Base-by-base conservation (phyloP, 495 filamentous ascomycete genomes). In the Aspergillus coremiiformis region DNA sequence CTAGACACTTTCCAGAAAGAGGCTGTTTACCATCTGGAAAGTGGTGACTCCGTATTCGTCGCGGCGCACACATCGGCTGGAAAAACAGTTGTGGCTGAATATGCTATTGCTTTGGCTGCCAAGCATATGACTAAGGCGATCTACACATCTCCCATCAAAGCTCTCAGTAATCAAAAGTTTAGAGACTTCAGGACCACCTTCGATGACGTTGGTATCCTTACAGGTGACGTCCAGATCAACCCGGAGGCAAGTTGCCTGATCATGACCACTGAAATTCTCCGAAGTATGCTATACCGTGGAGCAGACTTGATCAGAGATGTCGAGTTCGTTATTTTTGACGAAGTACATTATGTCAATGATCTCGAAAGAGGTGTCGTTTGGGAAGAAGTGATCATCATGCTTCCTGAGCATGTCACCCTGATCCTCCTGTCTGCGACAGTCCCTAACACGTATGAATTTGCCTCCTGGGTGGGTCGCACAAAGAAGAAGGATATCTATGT, bases 381-480 rank as follows among this genome's bases (percentile, higher is more conserved):
- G 93, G 93, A 98, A 69, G 93, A 98, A 66, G 93, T 98, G 54
- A 98, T 98, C 62, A 98, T 98, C 62, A 97, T 98, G 94, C 81
- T 97, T 43, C 93, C 93, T 4, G 90, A 91, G 60, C 93, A 97
- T 71, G 89, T 97, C 41, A 93, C 94, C 2, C 73, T 98, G 32
- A 97, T 98, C 54, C 75, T 96, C 10, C 80, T 98, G 2, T 97
- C 94, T 5, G 93, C 93, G 0, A 98, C 93, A 4, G 94, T 98
- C 4, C 93, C 93, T 9, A 98, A 98, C 66, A 96, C 93, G 1
- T 79, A 95, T 54, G 93, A 98, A 65, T 98, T 98, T 62, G 94
- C 93, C 17, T 96, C 89, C 5, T 98, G 93, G 93, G 94, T 98
- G 30, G 93, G 93, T 30, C 81, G 93, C 44, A 97, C 94, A 15